Evolutionary conservation across 106 monocot genomes (phyloP), one percentile per base, ranked within the genome.

Genomic region (Acorus calamus): DNA sequence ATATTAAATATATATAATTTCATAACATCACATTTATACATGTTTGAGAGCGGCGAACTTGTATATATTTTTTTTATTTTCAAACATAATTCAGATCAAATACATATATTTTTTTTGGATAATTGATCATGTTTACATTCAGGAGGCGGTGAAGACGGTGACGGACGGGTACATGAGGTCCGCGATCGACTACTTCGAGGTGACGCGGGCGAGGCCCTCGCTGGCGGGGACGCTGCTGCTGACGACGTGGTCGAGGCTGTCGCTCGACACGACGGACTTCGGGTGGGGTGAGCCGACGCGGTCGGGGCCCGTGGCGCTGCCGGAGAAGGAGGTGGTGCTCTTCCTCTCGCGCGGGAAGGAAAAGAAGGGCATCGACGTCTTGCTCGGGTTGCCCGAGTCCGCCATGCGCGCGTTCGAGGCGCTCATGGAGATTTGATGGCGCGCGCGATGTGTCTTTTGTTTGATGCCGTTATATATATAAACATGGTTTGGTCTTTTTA

Each of bases 111-210:
- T 28, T 28, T 28, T 28, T 28, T 28, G 1, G 28, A 28, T 28
- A 28, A 28, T 28, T 1, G 28, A 28, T 28, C 28, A 28, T 28
- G 28, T 28, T 28, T 28, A 28, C 28, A 28, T 28, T 28, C 28
- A 28, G 28, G 28, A 63, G 11, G 72, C 85, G 3, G 66, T 77
- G 3, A 12, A n/a, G 10, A 54, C 14, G 51, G 67, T 67, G 9
- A 55, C 64, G 60, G 85, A 78, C 41, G 54, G 14, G 10, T 85
- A 68, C 64, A 74, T 85, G 14, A 66, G 71, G 58, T 85, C 85
- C 45, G 77, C 74, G 0, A 65, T 85, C 6, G 85, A 85, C 50
- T 81, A 74, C 74, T 64, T 75, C 47, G 85, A 85, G 68, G 43
- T 49, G 8, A 80, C 76, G 9, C 45, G 77, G 53, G 70, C 56